Percentiles rank a stretch among this genome's conserved stretches.
Evolutionary conservation across 2,329 filamentous ascomycete genomes (phyloP).

Genomic region (Exophiala lecanii-corni): DNA sequence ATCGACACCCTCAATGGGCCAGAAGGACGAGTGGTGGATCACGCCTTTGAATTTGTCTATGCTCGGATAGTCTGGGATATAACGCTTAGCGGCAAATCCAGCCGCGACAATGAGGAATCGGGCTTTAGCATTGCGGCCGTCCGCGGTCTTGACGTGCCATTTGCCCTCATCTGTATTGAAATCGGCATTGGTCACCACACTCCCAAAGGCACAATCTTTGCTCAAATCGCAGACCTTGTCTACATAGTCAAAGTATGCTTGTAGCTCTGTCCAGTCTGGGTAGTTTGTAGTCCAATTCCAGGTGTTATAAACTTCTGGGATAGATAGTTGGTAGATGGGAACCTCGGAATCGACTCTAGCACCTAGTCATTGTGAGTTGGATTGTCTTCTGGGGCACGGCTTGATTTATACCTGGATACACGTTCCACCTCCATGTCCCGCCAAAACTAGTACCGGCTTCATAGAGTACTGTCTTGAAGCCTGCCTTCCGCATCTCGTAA

Average conservation of each 20-base stretch:
- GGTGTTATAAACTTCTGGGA: constrained; percentile 44
- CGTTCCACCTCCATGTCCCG: constrained; percentile 37
- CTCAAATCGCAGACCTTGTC: constrained; percentile 41
- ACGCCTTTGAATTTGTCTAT: constrained; percentile 56
- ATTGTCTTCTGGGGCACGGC: background rate
- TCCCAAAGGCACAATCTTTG: constrained; percentile 44
- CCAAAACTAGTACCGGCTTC: constrained; percentile 48
- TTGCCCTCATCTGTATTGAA: constrained; percentile 34
- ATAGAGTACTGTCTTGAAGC: constrained; percentile 47
- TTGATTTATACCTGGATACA: constrained; percentile 30
- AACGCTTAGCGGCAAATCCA: constrained; percentile 54
- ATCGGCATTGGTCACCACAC: constrained; percentile 37
- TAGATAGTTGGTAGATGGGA: constrained; percentile 46
- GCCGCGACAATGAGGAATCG: constrained; percentile 45
- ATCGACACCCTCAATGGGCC: constrained; percentile 53
- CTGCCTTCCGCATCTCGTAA: constrained; percentile 49
- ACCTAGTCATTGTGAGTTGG: constrained; percentile 27
- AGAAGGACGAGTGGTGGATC: constrained; percentile 57
- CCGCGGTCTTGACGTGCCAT: constrained; percentile 44
- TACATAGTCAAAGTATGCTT: constrained; percentile 45
- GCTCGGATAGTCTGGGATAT: constrained; percentile 56
- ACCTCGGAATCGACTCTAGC: constrained; percentile 45
- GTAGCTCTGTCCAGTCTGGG: constrained; percentile 38
- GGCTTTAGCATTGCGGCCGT: constrained; percentile 37
- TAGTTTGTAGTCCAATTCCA: constrained; percentile 30